Evolutionary conservation across 805 yeast species (phyloP).

Genomic region (Candida multigemmis): DNA sequence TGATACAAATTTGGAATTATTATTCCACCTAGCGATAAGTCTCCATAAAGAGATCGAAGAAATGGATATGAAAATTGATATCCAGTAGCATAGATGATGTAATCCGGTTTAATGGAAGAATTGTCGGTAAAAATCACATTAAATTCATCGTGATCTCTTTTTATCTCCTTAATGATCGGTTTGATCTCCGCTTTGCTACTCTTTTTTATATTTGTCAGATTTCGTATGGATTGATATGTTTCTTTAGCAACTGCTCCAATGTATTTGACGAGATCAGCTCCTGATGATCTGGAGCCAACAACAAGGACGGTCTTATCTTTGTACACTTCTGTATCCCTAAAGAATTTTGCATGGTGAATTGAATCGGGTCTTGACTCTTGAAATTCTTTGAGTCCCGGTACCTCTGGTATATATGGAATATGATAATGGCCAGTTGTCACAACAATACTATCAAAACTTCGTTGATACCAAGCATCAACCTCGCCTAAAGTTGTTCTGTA

Average conservation of each 20-base stretch:
- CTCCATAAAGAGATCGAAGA: constrained; percentile 21
- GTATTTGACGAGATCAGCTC: no score
- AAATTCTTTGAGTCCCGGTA: constrained; percentile 30
- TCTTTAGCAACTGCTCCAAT: no score
- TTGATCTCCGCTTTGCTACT: constrained; percentile 12
- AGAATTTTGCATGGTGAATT: constrained; percentile 39
- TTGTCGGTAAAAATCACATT: constrained; percentile 43
- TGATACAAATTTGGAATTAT: constrained; percentile 40
- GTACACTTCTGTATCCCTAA: constrained; percentile 18
- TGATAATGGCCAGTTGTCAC: constrained; percentile 44
- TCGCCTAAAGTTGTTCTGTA: constrained; percentile 8
- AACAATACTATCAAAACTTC: constrained; percentile 31
- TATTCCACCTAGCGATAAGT: constrained; percentile 16
- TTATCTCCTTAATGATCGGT: constrained; percentile 13
- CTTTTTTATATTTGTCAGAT: constrained; percentile 5
- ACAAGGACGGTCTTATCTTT: constrained; percentile 19
- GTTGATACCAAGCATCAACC: constrained; percentile 27
- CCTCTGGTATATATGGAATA: constrained; percentile 35
- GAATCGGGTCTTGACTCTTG: constrained; percentile 17
- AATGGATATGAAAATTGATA: constrained; percentile 61
- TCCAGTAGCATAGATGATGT: constrained; percentile 66
- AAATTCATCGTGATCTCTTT: constrained; percentile 21
- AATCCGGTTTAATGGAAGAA: constrained; percentile 36
- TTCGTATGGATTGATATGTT: no score
- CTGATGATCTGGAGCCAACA: constrained; percentile 14